Evolutionary conservation across 257 asterid species (phyloP).

Genomic region (Solanum pennellii): DNA sequence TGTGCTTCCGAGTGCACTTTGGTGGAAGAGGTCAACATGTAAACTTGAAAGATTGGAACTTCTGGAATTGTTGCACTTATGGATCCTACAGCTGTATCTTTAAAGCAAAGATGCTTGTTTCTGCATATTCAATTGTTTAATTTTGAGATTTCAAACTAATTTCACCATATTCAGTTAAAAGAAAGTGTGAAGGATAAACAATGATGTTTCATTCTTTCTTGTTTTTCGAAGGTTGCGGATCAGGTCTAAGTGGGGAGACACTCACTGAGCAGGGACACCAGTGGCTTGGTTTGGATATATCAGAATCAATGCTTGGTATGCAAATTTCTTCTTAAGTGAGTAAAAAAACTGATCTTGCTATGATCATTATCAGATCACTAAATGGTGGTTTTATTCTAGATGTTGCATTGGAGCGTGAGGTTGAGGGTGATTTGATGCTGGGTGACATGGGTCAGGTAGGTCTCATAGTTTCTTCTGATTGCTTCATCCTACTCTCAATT

Average conservation of each 20-base stretch:
- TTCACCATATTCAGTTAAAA: background rate
- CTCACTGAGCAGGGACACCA: slow-evolving; percentile 81
- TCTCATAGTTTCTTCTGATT: background rate
- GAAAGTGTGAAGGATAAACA: background rate
- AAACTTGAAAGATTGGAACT: background rate
- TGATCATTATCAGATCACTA: background rate
- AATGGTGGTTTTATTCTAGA: slow-evolving; percentile 18
- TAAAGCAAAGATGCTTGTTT: background rate
- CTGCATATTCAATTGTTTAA: background rate
- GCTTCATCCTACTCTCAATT: background rate
- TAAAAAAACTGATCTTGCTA: background rate
- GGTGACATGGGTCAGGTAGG: slow-evolving; percentile 94
- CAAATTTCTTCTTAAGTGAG: background rate
- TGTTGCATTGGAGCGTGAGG: slow-evolving; percentile 86
- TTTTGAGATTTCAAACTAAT: background rate
- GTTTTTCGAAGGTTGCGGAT: slow-evolving; percentile 71
- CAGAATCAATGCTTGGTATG: slow-evolving; percentile 68
- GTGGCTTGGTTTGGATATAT: slow-evolving; percentile 94
- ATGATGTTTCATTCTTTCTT: background rate
- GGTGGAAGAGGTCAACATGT: background rate
- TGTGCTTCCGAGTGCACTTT: background rate
- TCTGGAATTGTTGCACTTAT: background rate
- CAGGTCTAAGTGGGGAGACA: slow-evolving; percentile 95
- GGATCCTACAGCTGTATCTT: background rate
- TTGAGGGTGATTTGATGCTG: slow-evolving; percentile 81